These are phyloP conservation scores for Tolypocladium amazonense DNA, from an alignment of 2,329 filamentous ascomycete species.

Conservation along the genomic window DNA sequence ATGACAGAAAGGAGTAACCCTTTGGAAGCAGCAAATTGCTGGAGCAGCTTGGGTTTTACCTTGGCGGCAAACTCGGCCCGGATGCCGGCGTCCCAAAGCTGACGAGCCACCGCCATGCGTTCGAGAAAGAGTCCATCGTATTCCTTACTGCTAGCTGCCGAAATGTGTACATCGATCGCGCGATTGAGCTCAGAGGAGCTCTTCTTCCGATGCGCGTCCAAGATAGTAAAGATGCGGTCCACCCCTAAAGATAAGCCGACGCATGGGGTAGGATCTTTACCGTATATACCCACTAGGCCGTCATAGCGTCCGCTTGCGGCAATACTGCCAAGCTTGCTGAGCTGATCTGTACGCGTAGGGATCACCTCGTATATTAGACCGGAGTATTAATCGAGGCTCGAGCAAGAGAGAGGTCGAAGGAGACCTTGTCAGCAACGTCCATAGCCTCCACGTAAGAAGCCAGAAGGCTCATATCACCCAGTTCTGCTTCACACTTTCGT, in stretches of 20 bases:
- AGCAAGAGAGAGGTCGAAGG: conserved; percentile 82
- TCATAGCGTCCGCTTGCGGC: conserved; percentile 88
- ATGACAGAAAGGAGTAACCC: conserved; percentile 81
- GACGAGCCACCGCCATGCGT: conserved; percentile 68
- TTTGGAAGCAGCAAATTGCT: conserved; percentile 89
- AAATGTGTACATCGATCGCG: conserved; percentile 75
- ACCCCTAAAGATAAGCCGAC: conserved; percentile 75
- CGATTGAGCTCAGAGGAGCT: conserved; percentile 49
- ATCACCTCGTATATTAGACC: conserved; percentile 90
- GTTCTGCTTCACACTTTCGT: conserved; percentile 65
- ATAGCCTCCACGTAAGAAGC: conserved; percentile 76
- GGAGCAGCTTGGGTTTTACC: conserved; percentile 75
- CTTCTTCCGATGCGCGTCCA: conserved; percentile 61
- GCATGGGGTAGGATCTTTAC: conserved; percentile 63
- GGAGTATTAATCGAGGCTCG: conserved; percentile 84
- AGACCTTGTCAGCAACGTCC: conserved; percentile 60
- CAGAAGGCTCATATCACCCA: conserved; percentile 70
- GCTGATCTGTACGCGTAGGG: conserved; percentile 31
- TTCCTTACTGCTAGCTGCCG: conserved; percentile 85
- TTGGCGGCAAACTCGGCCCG: conserved; percentile 82
- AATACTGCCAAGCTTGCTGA: conserved; percentile 61
- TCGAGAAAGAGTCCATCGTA: conserved; percentile 73
- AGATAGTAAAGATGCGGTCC: conserved; percentile 88
- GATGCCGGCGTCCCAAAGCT: conserved; percentile 78
- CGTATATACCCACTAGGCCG: conserved; percentile 89